Evolutionary conservation across 2,329 filamentous ascomycete species (phyloP).

Genomic region (Xylaria sp.): DNA sequence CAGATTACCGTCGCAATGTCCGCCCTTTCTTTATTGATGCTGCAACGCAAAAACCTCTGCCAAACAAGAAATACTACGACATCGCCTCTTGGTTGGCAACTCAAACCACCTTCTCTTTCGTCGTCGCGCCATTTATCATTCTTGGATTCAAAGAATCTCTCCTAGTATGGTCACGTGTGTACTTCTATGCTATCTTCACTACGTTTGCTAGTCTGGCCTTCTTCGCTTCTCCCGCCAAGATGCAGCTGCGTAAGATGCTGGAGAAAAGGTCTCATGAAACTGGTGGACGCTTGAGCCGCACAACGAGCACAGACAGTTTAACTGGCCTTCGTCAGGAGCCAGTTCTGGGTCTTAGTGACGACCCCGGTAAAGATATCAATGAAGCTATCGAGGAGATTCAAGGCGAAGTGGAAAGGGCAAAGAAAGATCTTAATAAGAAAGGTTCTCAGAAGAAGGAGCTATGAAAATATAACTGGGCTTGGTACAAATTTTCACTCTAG

Average conservation of each 20-base stretch:
- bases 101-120: constrained; percentile 85
- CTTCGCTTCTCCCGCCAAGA: constrained; percentile 83
- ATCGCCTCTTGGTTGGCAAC: constrained; percentile 78
- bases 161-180: constrained; percentile 83
- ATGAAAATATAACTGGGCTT: constrained; percentile 21
- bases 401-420: constrained; percentile 73
- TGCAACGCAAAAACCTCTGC: constrained; percentile 73
- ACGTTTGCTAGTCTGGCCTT: constrained; percentile 74
- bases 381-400: constrained; percentile 81
- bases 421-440: constrained; percentile 40
- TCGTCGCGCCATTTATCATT: constrained; percentile 85
- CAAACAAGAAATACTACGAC: constrained; percentile 88
- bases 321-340: constrained; percentile 64
- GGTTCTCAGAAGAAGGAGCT: constrained; percentile 26
- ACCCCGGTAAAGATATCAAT: constrained; percentile 78
- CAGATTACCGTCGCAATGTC: constrained; percentile 88
- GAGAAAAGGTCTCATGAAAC: constrained; percentile 66
- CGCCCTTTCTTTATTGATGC: constrained; percentile 93
- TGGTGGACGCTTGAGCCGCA: constrained; percentile 59
- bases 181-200: constrained; percentile 84
- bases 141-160: constrained; percentile 78
- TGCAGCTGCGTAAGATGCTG: constrained; percentile 64
- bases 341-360: constrained; percentile 80
- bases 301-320: constrained; percentile 68
- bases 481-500: not conserved